These are phyloP conservation scores for Infundibulicybe gibba DNA, from an alignment of 768 basidiomycete species.

Conservation along the genomic window DNA sequence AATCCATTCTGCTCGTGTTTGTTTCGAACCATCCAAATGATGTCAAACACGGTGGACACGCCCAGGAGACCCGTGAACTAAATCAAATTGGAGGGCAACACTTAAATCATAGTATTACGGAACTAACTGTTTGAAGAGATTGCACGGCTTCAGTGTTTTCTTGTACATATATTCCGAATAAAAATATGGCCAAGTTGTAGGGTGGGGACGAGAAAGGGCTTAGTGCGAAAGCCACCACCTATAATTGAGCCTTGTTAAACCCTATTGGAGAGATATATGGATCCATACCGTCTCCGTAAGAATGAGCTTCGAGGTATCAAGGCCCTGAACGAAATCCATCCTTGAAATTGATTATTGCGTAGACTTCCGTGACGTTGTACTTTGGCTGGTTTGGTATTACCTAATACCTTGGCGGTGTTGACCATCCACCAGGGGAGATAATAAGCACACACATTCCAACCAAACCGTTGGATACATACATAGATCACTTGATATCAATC, in stretches of 20 bases:
- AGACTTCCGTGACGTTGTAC: too few relatives aligned
- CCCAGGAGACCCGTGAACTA: constrained; percentile 68
- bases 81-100: constrained; percentile 1
- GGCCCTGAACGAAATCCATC: constrained; percentile 67
- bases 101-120: not conserved
- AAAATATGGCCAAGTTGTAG: constrained; percentile 82
- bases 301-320: constrained; percentile 72
- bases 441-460: too few relatives aligned
- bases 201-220: constrained; percentile 54
- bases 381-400: too few relatives aligned
- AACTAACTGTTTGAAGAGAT: constrained; percentile 59
- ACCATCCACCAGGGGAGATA: too few relatives aligned
- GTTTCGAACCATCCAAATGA: constrained; percentile 64
- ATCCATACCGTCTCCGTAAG: constrained; percentile 55
- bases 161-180: constrained; percentile 73
- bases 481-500: too few relatives aligned
- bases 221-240: constrained; percentile 62
- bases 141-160: constrained; percentile 63
- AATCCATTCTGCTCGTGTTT: constrained; percentile 52
- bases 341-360: not conserved
- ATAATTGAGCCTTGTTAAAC: not conserved
- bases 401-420: too few relatives aligned
- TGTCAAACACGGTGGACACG: constrained; percentile 61
- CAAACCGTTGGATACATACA: too few relatives aligned
- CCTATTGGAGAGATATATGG: not conserved